phyloP scores from a whole-genome alignment of 805 yeast species.

The Zygosaccharomyces bailii region DNA sequence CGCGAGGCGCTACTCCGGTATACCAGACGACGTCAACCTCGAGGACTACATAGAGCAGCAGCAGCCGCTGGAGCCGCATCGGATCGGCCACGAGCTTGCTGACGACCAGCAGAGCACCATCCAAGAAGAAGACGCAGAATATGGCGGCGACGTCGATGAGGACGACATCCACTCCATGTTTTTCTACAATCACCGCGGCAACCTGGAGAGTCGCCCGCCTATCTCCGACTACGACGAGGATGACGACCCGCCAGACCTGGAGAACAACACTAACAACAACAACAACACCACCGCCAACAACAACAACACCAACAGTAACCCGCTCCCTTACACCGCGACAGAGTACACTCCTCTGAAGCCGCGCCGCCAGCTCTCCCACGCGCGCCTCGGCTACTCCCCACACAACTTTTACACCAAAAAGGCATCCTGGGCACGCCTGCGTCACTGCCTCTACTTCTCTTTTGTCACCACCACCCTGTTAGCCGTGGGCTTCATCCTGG shows the following conservation, averaged over 20 bases:
- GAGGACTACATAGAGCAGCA: conserved; percentile 43
- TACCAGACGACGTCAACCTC: conserved; percentile 54
- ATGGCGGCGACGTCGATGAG: conserved; percentile 21
- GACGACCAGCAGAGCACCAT: conserved; percentile 20
- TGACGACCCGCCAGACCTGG: conserved; percentile 24
- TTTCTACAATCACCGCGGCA: conserved; percentile 33
- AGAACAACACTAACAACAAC: conserved; percentile 17
- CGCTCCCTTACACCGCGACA: conserved; percentile 9
- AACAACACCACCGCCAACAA: conserved; percentile 8
- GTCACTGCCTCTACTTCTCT: conserved; percentile 36
- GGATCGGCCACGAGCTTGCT: conserved; percentile 11
- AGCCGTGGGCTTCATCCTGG: conserved; percentile 72
- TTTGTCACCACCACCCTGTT: conserved; percentile 46
- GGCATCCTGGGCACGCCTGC: conserved; percentile 34
- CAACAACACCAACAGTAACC: conserved; percentile 7
- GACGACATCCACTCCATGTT: conserved; percentile 36
- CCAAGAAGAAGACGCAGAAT: conserved; percentile 23
- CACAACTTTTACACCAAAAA: conserved; percentile 44
- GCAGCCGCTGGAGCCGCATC: conserved; percentile 8
- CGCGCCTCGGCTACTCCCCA: conserved; percentile 41
- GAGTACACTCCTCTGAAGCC: conserved; percentile 26
- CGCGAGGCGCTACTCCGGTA: conserved; percentile 67
- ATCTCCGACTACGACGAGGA: conserved; percentile 35
- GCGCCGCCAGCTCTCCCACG: conserved; percentile 18
- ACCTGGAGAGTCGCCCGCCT: conserved; percentile 31